Percentiles rank a stretch among this genome's conserved stretches.
Conservation (phyloP, 495 filamentous ascomycete species). For the Xylaria flabelliformis region DNA sequence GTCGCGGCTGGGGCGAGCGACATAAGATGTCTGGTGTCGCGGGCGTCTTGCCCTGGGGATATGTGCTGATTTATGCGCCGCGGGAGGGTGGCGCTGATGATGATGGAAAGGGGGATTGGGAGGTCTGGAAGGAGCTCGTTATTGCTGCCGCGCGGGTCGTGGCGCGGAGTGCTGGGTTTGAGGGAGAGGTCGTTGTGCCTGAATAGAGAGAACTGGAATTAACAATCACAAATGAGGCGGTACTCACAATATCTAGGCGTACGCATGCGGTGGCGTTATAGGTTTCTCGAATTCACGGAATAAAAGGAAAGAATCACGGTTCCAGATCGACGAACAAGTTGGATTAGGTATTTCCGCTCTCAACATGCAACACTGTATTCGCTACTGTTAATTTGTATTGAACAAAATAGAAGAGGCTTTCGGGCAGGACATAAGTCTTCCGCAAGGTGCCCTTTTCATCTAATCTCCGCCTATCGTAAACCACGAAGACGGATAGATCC, state of each 20-base stretch:
- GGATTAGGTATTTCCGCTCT: background rate
- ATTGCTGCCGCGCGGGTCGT: conserved; percentile 33
- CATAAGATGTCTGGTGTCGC: conserved; percentile 37
- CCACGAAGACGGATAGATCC: too few relatives aligned
- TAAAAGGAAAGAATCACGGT: background rate
- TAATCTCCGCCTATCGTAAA: too few relatives aligned
- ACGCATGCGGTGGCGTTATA: background rate
- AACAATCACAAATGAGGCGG: background rate
- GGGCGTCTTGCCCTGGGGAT: conserved; percentile 35
- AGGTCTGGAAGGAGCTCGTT: conserved; percentile 34
- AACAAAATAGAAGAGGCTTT: background rate
- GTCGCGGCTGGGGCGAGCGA: conserved; percentile 43
- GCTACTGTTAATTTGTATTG: background rate
- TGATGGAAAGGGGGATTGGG: conserved; percentile 34
- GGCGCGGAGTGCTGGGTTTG: conserved; percentile 27
- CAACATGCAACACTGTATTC: background rate
- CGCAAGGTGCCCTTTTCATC: background rate
- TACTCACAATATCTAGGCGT: background rate
- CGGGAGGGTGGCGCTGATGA: conserved; percentile 27
- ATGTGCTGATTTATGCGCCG: conserved; percentile 46
- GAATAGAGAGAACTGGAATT: background rate
- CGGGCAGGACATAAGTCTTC: background rate
- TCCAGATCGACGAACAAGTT: background rate
- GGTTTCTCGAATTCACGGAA: background rate
- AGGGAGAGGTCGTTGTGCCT: conserved; percentile 13